phyloP scores from a whole-genome alignment of 306 rosid species.

The Lathyrus sativus region DNA sequence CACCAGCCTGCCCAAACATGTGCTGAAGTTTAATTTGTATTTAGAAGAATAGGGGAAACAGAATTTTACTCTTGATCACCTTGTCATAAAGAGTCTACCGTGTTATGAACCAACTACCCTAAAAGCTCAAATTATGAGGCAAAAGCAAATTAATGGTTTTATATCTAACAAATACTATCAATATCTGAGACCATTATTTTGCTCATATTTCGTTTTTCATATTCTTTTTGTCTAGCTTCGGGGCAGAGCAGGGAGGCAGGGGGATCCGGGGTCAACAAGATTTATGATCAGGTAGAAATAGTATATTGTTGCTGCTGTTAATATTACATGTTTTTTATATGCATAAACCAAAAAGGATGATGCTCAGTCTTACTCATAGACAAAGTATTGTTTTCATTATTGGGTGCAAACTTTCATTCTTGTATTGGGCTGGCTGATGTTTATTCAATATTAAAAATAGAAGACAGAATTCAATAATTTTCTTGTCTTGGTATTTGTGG shows the following conservation, averaged over 20 bases:
- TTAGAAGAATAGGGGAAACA: background rate
- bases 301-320: conserved; percentile 27
- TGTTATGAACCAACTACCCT: conserved; percentile 2
- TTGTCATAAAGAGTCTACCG: conserved; percentile 1
- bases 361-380: background rate
- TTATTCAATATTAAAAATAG: conserved; percentile 3
- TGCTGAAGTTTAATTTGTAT: background rate
- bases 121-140: conserved; percentile 2
- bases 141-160: conserved; percentile 12
- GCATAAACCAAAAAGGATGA: background rate
- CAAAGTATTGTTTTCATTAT: background rate
- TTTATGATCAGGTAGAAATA: conserved; percentile 94
- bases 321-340: conserved; percentile 2
- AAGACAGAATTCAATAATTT: background rate
- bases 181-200: conserved; percentile 9
- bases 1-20: background rate
- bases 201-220: conserved; percentile 26
- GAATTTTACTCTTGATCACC: background rate
- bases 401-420: background rate
- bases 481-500: background rate
- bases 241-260: conserved; percentile 99
- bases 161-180: conserved; percentile 4
- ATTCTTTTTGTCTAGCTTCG: conserved; percentile 71
- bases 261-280: conserved; percentile 98
- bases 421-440: background rate